phyloP scores from a whole-genome alignment of 176 grass and related monocot genomes.

The Phoenix roebelenii region DNA sequence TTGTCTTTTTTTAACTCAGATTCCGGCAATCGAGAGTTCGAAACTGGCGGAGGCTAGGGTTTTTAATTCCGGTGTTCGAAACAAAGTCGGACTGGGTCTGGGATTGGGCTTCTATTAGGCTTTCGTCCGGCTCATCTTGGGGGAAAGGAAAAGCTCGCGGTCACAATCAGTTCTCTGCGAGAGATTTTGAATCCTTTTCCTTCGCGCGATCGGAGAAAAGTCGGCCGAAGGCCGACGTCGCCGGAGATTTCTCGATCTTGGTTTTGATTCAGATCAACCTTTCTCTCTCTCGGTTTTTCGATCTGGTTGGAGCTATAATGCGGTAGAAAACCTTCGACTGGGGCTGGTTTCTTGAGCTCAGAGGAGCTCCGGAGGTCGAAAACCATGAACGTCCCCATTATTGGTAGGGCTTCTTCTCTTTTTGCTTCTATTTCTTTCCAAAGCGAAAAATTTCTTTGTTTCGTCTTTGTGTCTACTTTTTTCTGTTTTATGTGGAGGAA shows the following conservation, averaged over 20 bases:
- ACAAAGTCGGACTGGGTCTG: too few relatives aligned
- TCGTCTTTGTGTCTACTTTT: background rate
- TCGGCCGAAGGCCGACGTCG: too few relatives aligned
- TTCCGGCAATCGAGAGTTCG: too few relatives aligned
- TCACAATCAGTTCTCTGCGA: background rate
- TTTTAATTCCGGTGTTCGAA: background rate
- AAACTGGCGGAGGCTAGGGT: background rate
- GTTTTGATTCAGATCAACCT: too few relatives aligned
- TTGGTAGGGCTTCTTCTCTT: constrained; percentile 43
- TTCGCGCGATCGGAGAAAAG: too few relatives aligned
- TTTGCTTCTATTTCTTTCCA: constrained; percentile 2
- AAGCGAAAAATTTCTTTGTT: background rate
- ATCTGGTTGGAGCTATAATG: background rate
- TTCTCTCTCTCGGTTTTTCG: background rate
- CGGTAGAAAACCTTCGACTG: background rate
- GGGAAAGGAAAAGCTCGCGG: background rate
- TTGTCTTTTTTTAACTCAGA: too few relatives aligned
- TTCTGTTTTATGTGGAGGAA: constrained; percentile 3
- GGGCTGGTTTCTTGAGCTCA: background rate
- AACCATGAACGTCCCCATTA: constrained; percentile 70
- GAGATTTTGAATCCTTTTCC: too few relatives aligned
- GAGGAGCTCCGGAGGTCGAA: background rate
- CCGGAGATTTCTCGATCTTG: too few relatives aligned
- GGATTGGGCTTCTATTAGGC: background rate
- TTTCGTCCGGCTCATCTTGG: background rate